Evolutionary conservation across 768 basidiomycete genomes (phyloP).

Genomic region (Kwoniella sp.): DNA sequence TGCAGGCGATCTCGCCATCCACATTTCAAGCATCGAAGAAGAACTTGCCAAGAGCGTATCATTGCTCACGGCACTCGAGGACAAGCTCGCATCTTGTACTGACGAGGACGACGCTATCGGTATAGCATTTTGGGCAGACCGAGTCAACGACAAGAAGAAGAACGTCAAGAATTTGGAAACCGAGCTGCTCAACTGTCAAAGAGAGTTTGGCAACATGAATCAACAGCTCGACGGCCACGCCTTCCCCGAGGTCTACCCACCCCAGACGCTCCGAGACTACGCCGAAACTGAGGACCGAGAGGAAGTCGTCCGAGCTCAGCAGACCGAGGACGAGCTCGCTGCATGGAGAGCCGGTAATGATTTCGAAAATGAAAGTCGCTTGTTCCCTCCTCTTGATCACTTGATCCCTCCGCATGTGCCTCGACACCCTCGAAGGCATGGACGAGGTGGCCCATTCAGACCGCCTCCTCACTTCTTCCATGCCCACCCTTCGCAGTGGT

Average conservation of each 20-base stretch:
- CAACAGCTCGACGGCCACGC: slow-evolving; percentile 26
- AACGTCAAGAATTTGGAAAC: slow-evolving; percentile 23
- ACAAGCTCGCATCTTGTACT: slow-evolving; percentile 27
- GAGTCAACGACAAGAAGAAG: slow-evolving; percentile 38
- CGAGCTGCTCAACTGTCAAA: slow-evolving; percentile 18
- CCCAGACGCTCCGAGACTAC: slow-evolving; percentile 23
- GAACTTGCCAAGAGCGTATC: slow-evolving; percentile 29
- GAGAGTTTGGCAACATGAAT: slow-evolving; percentile 26
- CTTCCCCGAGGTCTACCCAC: slow-evolving; percentile 1
- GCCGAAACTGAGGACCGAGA: slow-evolving; percentile 33
- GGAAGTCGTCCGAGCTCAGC: slow-evolving; percentile 29
- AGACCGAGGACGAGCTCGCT: slow-evolving; percentile 42
- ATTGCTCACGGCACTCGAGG: slow-evolving; percentile 39
- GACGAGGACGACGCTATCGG: slow-evolving; percentile 32
- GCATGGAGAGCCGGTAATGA: slow-evolving; percentile 44
- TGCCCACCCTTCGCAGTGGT: slow-evolving; percentile 3
- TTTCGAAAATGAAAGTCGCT: slow-evolving; percentile 23
- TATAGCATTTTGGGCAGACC: slow-evolving; percentile 39
- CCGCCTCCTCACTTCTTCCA: neutral
- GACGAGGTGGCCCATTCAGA: slow-evolving; percentile 8
- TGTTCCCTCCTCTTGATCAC: slow-evolving; percentile 47
- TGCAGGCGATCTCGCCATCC: slow-evolving; percentile 24
- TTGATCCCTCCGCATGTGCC: slow-evolving; percentile 24
- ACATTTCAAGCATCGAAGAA: slow-evolving; percentile 24
- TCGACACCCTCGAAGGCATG: slow-evolving; percentile 11